These are phyloP conservation scores for Chaetomium tenue DNA, from an alignment of 495 filamentous ascomycete genomes.

Conservation along the genomic window DNA sequence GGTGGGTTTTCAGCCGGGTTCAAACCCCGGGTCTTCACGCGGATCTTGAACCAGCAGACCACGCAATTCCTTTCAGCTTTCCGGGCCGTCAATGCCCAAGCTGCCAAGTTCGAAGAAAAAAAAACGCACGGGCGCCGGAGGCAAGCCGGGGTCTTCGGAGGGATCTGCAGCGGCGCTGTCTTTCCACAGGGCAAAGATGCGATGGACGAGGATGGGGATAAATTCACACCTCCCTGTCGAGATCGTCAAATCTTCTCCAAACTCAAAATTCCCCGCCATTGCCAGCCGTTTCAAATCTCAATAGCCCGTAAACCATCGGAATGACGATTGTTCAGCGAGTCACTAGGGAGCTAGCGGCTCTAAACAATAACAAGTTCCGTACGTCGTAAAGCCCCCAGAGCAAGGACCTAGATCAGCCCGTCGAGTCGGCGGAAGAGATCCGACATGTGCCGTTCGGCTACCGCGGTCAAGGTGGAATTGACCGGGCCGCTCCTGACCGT, in stretches of 20 bases:
- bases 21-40: constrained; percentile 2
- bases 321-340: neutral
- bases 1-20: constrained; percentile 2
- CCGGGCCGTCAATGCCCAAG: constrained; percentile 15
- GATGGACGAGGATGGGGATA: constrained; percentile 21
- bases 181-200: constrained; percentile 21
- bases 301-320: constrained; percentile 7
- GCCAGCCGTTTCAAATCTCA: constrained; percentile 2
- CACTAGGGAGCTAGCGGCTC: neutral
- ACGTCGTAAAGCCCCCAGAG: neutral
- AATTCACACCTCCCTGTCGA: constrained; percentile 12
- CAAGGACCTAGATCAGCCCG: neutral
- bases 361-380: neutral
- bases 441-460: constrained; percentile 15
- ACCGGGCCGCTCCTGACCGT: constrained; percentile 15
- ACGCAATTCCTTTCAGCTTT: constrained; percentile 11
- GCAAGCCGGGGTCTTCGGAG: constrained; percentile 21
- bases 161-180: constrained; percentile 23
- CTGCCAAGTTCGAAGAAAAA: neutral
- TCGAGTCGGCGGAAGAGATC: neutral
- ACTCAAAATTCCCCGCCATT: constrained; percentile 19
- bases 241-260: neutral
- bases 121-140: constrained; percentile 11
- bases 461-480: constrained; percentile 24
- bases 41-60: neutral